Evolutionary conservation across 1,284 basidiomycete genomes (phyloP), one percentile per base, ranked within the genome.

Genomic region (Phylloporus sp.): DNA sequence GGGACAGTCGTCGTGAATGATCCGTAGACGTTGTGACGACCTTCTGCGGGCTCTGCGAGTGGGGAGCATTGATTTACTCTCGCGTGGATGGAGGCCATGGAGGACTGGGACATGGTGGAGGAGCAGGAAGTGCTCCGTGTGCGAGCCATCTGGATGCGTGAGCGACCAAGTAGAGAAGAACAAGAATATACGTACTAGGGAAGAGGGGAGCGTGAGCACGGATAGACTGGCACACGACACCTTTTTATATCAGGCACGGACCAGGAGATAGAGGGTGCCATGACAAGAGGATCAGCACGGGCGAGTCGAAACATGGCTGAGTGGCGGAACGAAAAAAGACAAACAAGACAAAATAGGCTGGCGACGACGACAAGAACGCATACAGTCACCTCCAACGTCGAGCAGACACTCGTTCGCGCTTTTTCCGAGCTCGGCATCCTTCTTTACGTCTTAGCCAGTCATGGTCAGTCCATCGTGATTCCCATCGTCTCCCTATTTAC

Each of bases 1-100:
- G 76, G 69, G n/a, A 64, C 46, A 0, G 78, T 79, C 2, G 77
- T 77, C 3, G 81, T 79, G 66, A 87, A 87, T 15, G 85, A 83
- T 39, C 86, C 85, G 63, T 77, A 78, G 32, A 77, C 82, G 53
- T 76, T 72, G 28, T 78, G 68, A 26, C 65, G 68, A n/a, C 78
- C 75, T 42, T 75, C 70, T 4, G 62, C 47, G 42, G 73, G 73
- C 64, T 56, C 75, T 67, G 61, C 74, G 58, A 26, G 78, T 56
- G 44, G 74, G 67, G 61, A 69, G 73, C 64, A 66, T 74, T 82
- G 55, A 66, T 46, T 60, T 31, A 76, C 55, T 52, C 56, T 67
- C 6, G 76, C 57, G 32, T 76, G 75, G 57, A 79, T 70, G 28
- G 74, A 70, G 7, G 74, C 62, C 40, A 74, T 74, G 11, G 76